Evolutionary conservation across 2,329 filamentous ascomycete genomes (phyloP).

Genomic region (Diaporthe ampelina): DNA sequence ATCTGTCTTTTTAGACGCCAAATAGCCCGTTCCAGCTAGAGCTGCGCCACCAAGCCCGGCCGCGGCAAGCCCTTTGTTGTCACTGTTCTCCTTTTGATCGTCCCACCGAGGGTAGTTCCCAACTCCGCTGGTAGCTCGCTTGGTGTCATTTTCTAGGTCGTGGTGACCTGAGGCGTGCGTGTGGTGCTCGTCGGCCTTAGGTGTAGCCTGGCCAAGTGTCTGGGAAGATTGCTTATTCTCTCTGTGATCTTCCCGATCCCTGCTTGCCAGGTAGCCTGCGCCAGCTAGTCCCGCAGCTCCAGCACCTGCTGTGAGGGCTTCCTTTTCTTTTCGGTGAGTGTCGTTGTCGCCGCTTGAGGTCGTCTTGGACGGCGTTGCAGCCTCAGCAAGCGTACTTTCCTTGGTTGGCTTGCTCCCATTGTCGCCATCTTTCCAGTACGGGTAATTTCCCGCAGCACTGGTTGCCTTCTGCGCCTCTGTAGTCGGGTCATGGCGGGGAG

Average conservation of each 20-base stretch:
- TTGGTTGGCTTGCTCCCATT: no score
- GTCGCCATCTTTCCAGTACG: background rate
- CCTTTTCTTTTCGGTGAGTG: slow-evolving; percentile 11
- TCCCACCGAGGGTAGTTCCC: slow-evolving; percentile 24
- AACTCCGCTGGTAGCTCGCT: slow-evolving; percentile 19
- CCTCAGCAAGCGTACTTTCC: background rate
- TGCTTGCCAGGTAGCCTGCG: slow-evolving; percentile 34
- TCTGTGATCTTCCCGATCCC: background rate
- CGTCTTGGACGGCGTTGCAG: background rate
- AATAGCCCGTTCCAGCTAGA: slow-evolving; percentile 1
- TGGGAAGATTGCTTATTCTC: background rate
- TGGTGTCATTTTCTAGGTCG: background rate
- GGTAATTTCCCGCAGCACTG: slow-evolving; percentile 35
- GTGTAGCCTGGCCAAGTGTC: background rate
- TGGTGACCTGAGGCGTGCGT: background rate
- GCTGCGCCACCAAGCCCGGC: slow-evolving; percentile 13
- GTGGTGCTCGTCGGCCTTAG: background rate
- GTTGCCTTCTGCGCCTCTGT: slow-evolving; percentile 15
- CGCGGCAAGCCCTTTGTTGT: background rate
- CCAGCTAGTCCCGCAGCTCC: slow-evolving; percentile 32
- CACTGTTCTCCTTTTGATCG: background rate
- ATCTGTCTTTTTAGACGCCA: background rate
- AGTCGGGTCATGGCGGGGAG: slow-evolving; percentile 6
- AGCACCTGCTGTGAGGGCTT: slow-evolving; percentile 7
- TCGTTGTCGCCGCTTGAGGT: slow-evolving; percentile 7